Base-by-base conservation (phyloP, 306 rosid genomes). In the Benincasa hispida region DNA sequence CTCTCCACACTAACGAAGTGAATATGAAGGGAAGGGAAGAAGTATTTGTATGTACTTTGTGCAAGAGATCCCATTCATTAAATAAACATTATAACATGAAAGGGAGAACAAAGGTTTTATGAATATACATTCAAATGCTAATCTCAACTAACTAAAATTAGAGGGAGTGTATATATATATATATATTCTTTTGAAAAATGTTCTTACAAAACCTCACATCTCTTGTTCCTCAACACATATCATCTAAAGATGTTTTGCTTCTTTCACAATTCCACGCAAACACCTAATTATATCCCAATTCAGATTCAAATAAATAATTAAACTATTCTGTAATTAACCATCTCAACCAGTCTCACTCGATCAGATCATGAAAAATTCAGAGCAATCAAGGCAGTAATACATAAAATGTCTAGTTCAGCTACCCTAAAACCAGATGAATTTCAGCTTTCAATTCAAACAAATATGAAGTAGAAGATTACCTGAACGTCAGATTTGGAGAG, bases 401-500 rank as follows among this genome's bases (percentile, higher is more conserved):
- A 7, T 22, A 56, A 17, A 15, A 24, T 56, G 7, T 56, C 30
- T 8, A 56, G 2, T 22, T 18, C 34, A 19, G 19, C 56, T 24
- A 9, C 17, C 7, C 11, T 57, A 61, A 61, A 61, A 28, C 41
- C 8, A 61, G 5, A 28, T 61, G n/a, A 30, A 61, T 25, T 1
- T 14, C 58, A 24, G 13, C 6, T 72, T 47, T 13, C 35, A 17
- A 73, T 25, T 27, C 8, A 50, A 17, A 30, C 27, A 4, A 39
- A 47, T 25, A 6, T 18, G 10, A n/a, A 58, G 5, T 22, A 2
- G 37, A 25, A 59, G 30, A 59, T 59, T 59, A 75, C 78, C 79
- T 76, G 55, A 42, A 76, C 39, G 28, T 59, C 79, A 24, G 72
- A 57, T 24, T 59, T 76, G 25, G 79, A 76, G 27, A 59, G 32